Evolutionary conservation across 352 stramenopile species (phyloP).

Genomic region (Globisporangium middletonii): DNA sequence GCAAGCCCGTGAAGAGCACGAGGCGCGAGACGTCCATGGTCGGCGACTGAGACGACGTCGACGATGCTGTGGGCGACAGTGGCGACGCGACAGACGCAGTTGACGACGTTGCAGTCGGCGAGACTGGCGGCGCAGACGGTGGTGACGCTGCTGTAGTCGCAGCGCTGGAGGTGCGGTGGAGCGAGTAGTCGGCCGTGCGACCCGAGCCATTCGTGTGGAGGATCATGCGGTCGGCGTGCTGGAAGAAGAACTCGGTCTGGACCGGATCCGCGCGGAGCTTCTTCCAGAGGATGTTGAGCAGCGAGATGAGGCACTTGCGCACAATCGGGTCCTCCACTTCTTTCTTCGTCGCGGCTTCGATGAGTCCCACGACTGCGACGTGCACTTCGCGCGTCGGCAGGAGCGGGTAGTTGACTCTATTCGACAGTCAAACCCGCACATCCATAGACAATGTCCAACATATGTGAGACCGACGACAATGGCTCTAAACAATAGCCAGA

Average conservation of each 20-base stretch:
- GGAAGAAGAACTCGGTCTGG: constrained; percentile 87
- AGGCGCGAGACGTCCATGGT: constrained; percentile 54
- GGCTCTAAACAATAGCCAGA: neutral
- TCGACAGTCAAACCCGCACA: too few relatives aligned
- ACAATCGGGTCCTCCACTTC: constrained; percentile 81
- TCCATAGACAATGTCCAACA: too few relatives aligned
- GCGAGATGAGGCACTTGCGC: constrained; percentile 74
- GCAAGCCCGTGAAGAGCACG: constrained; percentile 73
- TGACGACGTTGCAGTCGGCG: too few relatives aligned
- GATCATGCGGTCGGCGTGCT: constrained; percentile 57
- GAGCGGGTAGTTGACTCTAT: constrained; percentile 75
- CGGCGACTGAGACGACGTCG: neutral
- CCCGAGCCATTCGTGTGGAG: constrained; percentile 24
- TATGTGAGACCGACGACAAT: too few relatives aligned
- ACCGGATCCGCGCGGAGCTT: constrained; percentile 79
- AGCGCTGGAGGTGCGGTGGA: too few relatives aligned
- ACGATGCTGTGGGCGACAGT: constrained; percentile 11
- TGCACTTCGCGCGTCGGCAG: constrained; percentile 76
- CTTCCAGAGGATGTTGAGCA: constrained; percentile 84
- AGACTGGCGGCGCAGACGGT: too few relatives aligned
- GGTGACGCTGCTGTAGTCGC: too few relatives aligned
- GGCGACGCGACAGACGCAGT: too few relatives aligned
- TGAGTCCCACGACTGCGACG: constrained; percentile 73
- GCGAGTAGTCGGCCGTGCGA: too few relatives aligned
- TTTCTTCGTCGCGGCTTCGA: constrained; percentile 68